Evolutionary conservation across 495 filamentous ascomycete genomes (phyloP), one percentile per base, ranked within the genome.

Genomic region (Penicillium antarcticum): DNA sequence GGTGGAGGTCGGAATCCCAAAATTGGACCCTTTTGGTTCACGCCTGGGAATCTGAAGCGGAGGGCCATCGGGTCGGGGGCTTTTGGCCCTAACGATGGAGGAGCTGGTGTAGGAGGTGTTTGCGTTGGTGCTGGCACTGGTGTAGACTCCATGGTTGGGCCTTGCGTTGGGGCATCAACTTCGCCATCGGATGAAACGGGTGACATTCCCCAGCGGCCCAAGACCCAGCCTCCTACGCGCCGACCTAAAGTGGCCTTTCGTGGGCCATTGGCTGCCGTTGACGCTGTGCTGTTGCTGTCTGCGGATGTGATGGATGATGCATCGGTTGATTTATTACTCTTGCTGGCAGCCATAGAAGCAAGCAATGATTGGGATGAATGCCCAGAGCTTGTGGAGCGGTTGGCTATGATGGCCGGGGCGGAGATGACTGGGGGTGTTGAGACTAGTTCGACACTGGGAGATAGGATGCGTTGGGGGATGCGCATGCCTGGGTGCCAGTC

Each of bases 161-260:
- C 47, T 11, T 57, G 42, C 2, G 63, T 48, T 29, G 26, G 26
- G 26, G 8, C 9, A 29, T 29, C 26, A 29, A 29, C 26, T 24
- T 61, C 56, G 23, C 52, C 38, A 13, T 58, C 41, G 3, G 63
- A 57, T 37, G 68, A 36, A 5, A 60, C 56, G 1, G 77, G 72
- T 5, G 71, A 68, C 13, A 72, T 63, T 16, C 78, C 79, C 80
- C 79, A 84, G 29, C 73, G 69, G 8, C 80, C 77, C 8, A 76
- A 68, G 3, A 83, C 73, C 80, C 80, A 84, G 18, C 79, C 78
- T 7, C 80, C 79, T 33, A 81, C 55, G 16, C 75, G 75, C 32
- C 71, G 73, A 18, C 70, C 59, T 3, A 80, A 51, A 3, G 68
- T 72, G 5, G 68, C 42, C 41, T 72, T 65, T 35, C 56, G 48